A percentile compares a stretch with the other conserved stretches of the same genome.
Conservation (phyloP, 129 eudicot genomes). For the Smallanthus sonchifolius region DNA sequence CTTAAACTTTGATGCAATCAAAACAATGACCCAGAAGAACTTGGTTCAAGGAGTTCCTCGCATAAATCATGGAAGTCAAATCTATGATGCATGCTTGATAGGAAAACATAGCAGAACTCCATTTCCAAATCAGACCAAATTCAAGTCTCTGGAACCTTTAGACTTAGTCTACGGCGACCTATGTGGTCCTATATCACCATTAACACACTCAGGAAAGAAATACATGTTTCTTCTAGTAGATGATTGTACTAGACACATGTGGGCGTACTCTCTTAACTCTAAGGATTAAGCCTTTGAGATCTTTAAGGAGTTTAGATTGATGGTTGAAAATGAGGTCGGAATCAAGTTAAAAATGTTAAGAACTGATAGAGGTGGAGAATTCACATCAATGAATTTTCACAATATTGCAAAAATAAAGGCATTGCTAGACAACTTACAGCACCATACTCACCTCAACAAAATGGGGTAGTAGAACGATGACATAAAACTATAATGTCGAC, state of each 20-base stretch:
- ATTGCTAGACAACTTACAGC: neutral
- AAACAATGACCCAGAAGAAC: neutral
- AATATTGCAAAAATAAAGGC: neutral
- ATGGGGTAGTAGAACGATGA: no score
- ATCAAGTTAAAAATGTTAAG: no score
- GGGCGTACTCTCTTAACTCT: neutral
- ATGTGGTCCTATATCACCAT: neutral
- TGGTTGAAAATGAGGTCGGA: no score
- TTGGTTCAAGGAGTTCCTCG: neutral
- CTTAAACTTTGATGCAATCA: neutral
- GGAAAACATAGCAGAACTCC: conserved; percentile 3
- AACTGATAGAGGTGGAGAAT: neutral
- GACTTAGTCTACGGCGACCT: neutral
- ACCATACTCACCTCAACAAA: no score
- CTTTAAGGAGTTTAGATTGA: no score
- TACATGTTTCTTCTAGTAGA: neutral
- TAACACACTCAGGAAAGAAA: neutral
- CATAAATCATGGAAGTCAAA: neutral
- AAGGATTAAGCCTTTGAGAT: neutral
- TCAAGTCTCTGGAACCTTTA: neutral
- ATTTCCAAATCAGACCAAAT: neutral
- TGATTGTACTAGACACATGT: conserved; percentile 3
- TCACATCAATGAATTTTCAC: neutral
- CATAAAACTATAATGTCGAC: no score
- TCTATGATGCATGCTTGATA: neutral